phyloP scores from a whole-genome alignment of 768 basidiomycete species.

The Myochromella boudieri region DNA sequence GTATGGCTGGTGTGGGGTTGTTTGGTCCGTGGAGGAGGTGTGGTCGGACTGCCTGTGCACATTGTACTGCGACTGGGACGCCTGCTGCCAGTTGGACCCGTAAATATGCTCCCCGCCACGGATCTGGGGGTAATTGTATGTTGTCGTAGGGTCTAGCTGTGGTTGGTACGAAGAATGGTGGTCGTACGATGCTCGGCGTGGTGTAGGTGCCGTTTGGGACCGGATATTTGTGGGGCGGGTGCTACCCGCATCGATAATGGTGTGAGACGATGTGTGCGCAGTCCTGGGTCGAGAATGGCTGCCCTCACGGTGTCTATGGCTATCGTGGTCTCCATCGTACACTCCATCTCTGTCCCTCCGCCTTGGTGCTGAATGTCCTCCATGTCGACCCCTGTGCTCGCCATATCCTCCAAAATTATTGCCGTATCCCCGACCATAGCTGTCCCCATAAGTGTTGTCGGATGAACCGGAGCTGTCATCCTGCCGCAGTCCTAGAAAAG shows the following conservation, averaged over 20 bases:
- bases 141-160: not conserved
- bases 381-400: not conserved
- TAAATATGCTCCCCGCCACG: too few relatives aligned
- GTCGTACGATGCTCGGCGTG: constrained; percentile 13
- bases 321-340: not conserved
- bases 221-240: not conserved
- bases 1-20: not conserved
- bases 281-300: constrained; percentile 6
- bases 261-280: constrained; percentile 7
- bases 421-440: not conserved
- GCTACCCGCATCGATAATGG: not conserved
- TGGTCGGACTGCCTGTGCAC: not conserved
- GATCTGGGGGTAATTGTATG: too few relatives aligned
- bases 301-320: constrained; percentile 2
- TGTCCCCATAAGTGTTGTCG: not conserved
- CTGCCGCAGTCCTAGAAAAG: not conserved
- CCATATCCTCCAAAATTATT: not conserved
- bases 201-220: constrained; percentile 1
- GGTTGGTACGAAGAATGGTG: not conserved
- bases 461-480: too few relatives aligned
- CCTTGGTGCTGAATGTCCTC: too few relatives aligned
- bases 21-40: not conserved
- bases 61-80: not conserved
- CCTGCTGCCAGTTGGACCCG: not conserved
- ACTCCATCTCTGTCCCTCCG: not conserved